phyloP scores from a whole-genome alignment of 139 green algal genomes.

The Zygnema cylindricum region DNA sequence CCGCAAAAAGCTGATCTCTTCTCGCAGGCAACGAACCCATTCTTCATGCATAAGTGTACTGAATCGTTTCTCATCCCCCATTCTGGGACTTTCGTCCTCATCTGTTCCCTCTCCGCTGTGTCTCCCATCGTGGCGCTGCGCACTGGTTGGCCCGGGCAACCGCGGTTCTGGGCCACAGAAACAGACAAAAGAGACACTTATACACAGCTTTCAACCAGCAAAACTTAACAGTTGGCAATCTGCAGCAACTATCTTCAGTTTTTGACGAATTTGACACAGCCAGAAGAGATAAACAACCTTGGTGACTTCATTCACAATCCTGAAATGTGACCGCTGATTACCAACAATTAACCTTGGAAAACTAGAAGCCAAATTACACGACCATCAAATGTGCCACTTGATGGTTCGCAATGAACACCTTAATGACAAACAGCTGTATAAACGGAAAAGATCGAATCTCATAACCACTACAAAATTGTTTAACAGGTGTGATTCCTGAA shows the following conservation, averaged over 20 bases:
- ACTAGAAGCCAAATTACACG: no score
- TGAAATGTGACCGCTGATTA: no score
- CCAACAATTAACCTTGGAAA: no score
- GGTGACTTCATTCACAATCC: no score
- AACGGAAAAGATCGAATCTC: no score
- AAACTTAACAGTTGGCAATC: neutral
- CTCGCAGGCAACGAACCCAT: neutral
- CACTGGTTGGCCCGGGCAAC: neutral
- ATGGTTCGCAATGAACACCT: no score
- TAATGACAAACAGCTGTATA: no score
- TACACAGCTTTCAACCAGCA: neutral
- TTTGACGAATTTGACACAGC: neutral
- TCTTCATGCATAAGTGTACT: neutral
- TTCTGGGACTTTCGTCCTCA: neutral
- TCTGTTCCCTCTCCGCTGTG: neutral
- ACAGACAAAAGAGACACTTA: neutral
- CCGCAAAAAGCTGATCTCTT: conserved; percentile 20
- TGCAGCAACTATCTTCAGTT: neutral
- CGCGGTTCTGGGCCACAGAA: neutral
- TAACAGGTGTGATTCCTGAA: no score
- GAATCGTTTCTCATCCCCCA: neutral
- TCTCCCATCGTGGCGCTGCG: neutral
- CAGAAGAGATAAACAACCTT: no score
- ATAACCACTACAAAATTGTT: no score
- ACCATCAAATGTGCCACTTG: no score